Evolutionary conservation across 371 early-diverging fungal species (phyloP).

Genomic region (Capillidium rhysosporum): DNA sequence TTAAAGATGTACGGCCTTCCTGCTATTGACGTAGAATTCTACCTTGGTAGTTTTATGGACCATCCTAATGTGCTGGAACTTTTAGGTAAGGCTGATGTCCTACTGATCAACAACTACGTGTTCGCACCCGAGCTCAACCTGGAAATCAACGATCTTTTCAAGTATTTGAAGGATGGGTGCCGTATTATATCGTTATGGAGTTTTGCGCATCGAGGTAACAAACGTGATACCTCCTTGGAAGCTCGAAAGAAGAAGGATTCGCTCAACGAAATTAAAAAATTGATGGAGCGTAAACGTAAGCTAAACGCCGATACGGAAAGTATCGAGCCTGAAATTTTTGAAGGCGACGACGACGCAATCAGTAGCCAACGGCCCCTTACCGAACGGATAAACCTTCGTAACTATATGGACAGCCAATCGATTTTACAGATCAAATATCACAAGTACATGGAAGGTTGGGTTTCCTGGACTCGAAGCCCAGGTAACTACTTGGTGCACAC

Average conservation of each 20-base stretch:
- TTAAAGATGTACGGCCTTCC: constrained; percentile 35
- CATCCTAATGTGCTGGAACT: constrained; percentile 35
- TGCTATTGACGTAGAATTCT: constrained; percentile 37
- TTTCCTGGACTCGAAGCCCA: constrained; percentile 81
- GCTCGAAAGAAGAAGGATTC: too few relatives aligned
- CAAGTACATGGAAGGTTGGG: constrained; percentile 61
- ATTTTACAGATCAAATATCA: constrained; percentile 56
- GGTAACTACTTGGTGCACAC: constrained; percentile 74
- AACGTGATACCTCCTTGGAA: too few relatives aligned
- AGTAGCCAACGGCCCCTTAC: constrained; percentile 22
- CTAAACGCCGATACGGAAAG: too few relatives aligned
- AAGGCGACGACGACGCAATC: too few relatives aligned
- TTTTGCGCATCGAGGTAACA: constrained; percentile 26
- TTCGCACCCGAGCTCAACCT: constrained; percentile 74
- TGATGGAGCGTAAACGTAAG: too few relatives aligned
- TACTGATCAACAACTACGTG: constrained; percentile 88
- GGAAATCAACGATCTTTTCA: constrained; percentile 51
- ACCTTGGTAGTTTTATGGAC: constrained; percentile 57
- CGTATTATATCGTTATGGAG: constrained; percentile 57
- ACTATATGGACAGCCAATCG: constrained; percentile 59
- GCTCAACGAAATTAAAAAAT: too few relatives aligned
- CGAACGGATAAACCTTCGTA: constrained; percentile 53
- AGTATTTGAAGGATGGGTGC: constrained; percentile 76
- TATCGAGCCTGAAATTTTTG: too few relatives aligned
- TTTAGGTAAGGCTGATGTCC: constrained; percentile 64